Evolutionary conservation across 495 filamentous ascomycete genomes (phyloP), one percentile per base, ranked within the genome.

Genomic region (Penicillium tannophilum): DNA sequence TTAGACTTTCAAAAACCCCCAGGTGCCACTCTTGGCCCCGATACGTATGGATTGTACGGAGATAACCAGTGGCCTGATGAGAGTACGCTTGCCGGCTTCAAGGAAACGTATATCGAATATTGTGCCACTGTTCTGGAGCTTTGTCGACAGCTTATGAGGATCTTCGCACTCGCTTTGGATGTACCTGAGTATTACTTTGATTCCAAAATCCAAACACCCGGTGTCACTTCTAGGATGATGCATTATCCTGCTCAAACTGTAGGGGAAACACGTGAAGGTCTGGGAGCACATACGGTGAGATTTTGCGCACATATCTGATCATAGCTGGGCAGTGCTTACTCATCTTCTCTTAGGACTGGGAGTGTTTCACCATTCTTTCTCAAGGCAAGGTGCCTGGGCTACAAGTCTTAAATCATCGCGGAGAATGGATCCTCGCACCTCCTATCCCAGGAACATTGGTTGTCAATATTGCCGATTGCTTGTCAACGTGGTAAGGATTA

Each of bases 381-480:
- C 75, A 72, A 28, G 71, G 71, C 6, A 58, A 58, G 3, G 72
- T 74, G 3, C 76, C 78, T 0, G 80, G 72, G 0, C 60, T 84
- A 8, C 77, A 82, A 59, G 74, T 82, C 14, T 71, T 78, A 0
- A 76, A 70, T 46, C 59, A 69, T 10, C 58, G 64, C 8, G 70
- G 68, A 0, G 61, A 76, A 17, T 83, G 80, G 79, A 73, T 79
- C 19, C 54, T 70, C 3, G 79, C 79, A 0, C 60, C 65, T 7
- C 79, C 78, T 2, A 75, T 76, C 36, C 69, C 66, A 7, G 72
- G 72, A 6, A 75, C 74, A 6, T 73, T 80, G 46, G 78, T 84
- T 7, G 76, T 84, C 23, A 83, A 84, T 58, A 75, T 83, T 16
- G 77, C 73, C 2, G 77, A 84, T 62, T 72, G 76, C 53, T 55